Evolutionary conservation across 148 eudicot species (phyloP), one percentile per base, ranked within the genome.

Genomic region (Selenicereus undatus): DNA sequence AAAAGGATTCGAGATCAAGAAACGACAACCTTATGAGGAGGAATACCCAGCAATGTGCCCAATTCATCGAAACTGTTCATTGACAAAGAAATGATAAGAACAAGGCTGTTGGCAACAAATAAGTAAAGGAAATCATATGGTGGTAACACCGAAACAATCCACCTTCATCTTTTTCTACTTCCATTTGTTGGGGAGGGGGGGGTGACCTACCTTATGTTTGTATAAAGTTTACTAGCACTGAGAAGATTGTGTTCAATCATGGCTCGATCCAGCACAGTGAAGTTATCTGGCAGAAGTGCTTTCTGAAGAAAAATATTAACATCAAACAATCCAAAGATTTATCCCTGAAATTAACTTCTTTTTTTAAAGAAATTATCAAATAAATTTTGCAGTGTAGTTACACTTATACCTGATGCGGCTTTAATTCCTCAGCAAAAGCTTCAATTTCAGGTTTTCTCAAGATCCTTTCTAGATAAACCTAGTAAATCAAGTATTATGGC

Each of bases 171-270:
- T 16, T 30, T 51, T 45, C 18, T 48, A 9, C 52, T 48, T 48
- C 14, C 2, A 8, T 6, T 48, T 48, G 5, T 48, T 48, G 42
- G 36, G 45, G 43, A 68, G 26, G 35, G 21, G 39, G 71, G 43
- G 9, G 5, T 24, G 22, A 65, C 8, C 76, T 72, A 96, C 99
- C 99, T 92, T 86, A 96, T 96, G 84, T 96, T 96, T 48, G 98
- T 96, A 82, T 96, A 96, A 36, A 96, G 91, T 91, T 96, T 96
- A 90, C 99, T 96, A 45, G 98, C 98, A 86, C 99, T 96, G 82
- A 91, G 86, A 69, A 96, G 99, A 91, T 96, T 96, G 85, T 96
- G 99, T 89, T 96, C 98, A 82, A 96, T 94, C 98, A 96, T 96
- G 75, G 99, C 98, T 88, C 99, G 98, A 84, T 96, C 99, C 69